phyloP scores from a whole-genome alignment of 495 filamentous ascomycete genomes.

The Terfezia claveryi region DNA sequence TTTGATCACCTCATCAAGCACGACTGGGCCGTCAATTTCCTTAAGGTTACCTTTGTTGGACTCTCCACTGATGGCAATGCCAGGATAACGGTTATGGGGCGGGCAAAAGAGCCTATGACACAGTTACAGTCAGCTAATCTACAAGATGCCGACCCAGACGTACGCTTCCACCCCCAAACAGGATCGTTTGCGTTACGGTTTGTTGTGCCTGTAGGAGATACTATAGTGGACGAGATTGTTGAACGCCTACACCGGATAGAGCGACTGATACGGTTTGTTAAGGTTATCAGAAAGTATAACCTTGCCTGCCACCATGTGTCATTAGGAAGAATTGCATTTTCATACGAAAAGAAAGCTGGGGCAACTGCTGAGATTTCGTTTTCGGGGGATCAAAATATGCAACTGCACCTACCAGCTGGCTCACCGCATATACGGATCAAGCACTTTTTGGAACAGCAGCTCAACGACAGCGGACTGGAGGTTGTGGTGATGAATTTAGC shows the following conservation, averaged over 20 bases:
- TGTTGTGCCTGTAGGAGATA: conserved; percentile 32
- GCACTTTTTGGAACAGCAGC: conserved; percentile 35
- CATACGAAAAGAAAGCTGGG: conserved; percentile 25
- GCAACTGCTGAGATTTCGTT: conserved; percentile 1
- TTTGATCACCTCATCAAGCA: conserved; percentile 12
- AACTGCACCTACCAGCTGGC: conserved; percentile 33
- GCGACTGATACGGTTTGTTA: conserved; percentile 40
- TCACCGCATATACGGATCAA: conserved; percentile 61
- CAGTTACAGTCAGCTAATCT: conserved; percentile 8
- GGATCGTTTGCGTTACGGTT: conserved; percentile 41
- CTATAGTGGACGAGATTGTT: conserved; percentile 30
- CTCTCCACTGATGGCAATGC: conserved; percentile 12
- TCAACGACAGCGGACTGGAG: conserved; percentile 40
- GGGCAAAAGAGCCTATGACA: conserved; percentile 8
- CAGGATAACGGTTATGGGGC: conserved; percentile 11
- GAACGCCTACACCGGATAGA: conserved; percentile 38
- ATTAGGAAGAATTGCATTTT: conserved; percentile 39
- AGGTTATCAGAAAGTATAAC: conserved; percentile 33
- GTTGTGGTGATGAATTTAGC: conserved; percentile 31
- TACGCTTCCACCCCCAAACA: conserved; percentile 32
- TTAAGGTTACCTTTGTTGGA: conserved; percentile 32
- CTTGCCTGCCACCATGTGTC: conserved; percentile 33
- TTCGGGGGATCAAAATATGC: conserved; percentile 16
- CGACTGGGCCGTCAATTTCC: conserved; percentile 31
- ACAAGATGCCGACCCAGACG: conserved; percentile 28